Evolutionary conservation across 192 early-diverging fungal species (phyloP).

Genomic region (Umbelopsis ramanniana): DNA sequence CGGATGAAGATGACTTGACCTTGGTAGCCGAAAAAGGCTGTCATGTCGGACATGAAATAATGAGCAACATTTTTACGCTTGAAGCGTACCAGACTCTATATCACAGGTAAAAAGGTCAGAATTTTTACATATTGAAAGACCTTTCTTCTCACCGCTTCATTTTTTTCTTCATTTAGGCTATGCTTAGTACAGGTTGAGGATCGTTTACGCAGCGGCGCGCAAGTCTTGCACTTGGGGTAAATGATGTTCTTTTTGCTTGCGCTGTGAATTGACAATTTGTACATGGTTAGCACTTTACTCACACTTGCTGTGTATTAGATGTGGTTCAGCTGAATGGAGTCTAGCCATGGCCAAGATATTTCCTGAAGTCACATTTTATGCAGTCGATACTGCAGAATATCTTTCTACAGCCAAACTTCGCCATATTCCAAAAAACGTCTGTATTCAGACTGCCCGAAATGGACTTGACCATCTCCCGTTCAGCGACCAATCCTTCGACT

Average conservation of each 20-base stretch:
- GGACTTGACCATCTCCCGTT: background rate
- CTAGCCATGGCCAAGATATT: background rate
- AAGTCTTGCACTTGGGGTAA: conserved; percentile 3
- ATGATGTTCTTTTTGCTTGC: background rate
- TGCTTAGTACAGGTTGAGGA: background rate
- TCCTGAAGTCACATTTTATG: conserved; percentile 1
- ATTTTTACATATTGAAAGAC: background rate
- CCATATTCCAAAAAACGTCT: background rate
- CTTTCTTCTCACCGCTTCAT: too few species aligned
- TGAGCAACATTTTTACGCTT: background rate
- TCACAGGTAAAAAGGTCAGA: background rate
- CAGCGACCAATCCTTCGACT: conserved; percentile 4
- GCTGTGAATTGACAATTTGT: background rate
- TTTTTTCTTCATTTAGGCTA: background rate
- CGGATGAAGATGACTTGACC: background rate
- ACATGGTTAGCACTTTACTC: too few species aligned
- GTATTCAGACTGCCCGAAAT: background rate
- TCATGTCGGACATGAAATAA: conserved; percentile 3
- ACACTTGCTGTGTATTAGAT: background rate
- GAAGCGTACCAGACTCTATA: background rate
- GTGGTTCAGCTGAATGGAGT: conserved; percentile 1
- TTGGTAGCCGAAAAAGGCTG: background rate
- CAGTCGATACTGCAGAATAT: background rate
- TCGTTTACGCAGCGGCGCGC: background rate
- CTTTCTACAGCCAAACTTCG: background rate